phyloP scores from a whole-genome alignment of 495 filamentous ascomycete genomes.

The Sordaria brevicollis region DNA sequence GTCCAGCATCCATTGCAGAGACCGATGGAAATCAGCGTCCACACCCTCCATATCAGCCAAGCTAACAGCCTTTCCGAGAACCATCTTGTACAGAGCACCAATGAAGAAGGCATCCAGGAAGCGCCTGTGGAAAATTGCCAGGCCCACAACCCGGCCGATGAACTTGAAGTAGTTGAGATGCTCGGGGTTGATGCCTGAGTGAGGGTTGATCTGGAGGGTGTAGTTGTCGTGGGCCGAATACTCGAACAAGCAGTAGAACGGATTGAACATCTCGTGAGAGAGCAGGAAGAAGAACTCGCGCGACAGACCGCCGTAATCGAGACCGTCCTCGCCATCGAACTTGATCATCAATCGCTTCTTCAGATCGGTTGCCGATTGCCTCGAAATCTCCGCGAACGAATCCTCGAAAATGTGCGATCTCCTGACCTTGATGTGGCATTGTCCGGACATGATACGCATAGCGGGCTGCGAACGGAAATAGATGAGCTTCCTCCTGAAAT shows the following conservation, averaged over 20 bases:
- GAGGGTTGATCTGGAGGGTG: conserved; percentile 98
- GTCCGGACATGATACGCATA: conserved; percentile 85
- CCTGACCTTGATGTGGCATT: conserved; percentile 96
- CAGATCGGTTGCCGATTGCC: conserved; percentile 88
- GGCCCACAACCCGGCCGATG: conserved; percentile 92
- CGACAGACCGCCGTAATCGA: conserved; percentile 97
- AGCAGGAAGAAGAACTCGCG: conserved; percentile 99
- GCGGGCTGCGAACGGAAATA: conserved; percentile 99
- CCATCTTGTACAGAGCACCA: conserved; percentile 99
- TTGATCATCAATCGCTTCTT: conserved; percentile 99
- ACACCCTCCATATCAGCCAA: conserved; percentile 98
- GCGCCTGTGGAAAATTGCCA: conserved; percentile 96
- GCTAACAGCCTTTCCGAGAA: conserved; percentile 83
- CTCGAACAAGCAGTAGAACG: conserved; percentile 99
- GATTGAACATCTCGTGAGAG: conserved; percentile 99
- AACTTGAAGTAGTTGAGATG: conserved; percentile 99
- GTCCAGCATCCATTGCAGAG: conserved; percentile 91
- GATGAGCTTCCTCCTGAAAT: conserved; percentile 94
- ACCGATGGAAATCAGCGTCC: conserved; percentile 92
- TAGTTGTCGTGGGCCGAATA: conserved; percentile 99
- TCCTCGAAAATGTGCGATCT: conserved; percentile 97
- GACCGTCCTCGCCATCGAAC: conserved; percentile 95
- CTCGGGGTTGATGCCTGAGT: conserved; percentile 98
- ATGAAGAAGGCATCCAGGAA: conserved; percentile 99
- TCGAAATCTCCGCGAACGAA: conserved; percentile 96